Percentiles rank a stretch among this genome's conserved stretches.
phyloP scores from a whole-genome alignment of 2,329 filamentous ascomycete genomes.

The Stenocarpella maydis region DNA sequence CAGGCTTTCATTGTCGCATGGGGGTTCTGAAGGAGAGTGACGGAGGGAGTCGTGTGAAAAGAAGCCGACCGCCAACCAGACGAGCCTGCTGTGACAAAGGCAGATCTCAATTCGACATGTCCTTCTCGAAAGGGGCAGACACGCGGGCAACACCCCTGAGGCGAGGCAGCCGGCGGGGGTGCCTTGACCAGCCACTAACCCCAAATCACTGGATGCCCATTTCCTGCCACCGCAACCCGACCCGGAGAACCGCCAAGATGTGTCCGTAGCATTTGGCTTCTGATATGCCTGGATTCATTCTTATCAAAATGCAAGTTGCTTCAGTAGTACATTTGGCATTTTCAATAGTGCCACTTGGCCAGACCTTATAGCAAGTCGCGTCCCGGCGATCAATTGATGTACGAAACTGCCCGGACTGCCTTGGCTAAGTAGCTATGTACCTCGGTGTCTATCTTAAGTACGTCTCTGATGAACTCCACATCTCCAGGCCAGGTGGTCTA shows the following conservation, averaged over 20 bases:
- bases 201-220: constrained; percentile 19
- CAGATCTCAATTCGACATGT: constrained; percentile 23
- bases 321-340: not conserved
- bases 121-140: constrained; percentile 23
- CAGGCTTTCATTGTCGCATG: constrained; percentile 21
- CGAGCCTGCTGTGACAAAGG: constrained; percentile 14
- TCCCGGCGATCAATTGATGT: too few relatives aligned
- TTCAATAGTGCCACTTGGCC: not conserved
- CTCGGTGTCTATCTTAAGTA: too few relatives aligned
- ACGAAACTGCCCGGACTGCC: not conserved
- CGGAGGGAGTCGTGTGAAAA: not conserved
- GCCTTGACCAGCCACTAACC: constrained; percentile 21
- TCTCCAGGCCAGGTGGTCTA: too few relatives aligned
- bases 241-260: constrained; percentile 2
- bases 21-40: not conserved
- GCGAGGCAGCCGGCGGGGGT: too few relatives aligned
- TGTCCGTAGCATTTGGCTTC: not conserved
- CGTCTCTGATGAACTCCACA: too few relatives aligned
- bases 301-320: not conserved
- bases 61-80: constrained; percentile 8
- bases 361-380: not conserved
- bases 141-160: constrained; percentile 18
- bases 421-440: too few relatives aligned
- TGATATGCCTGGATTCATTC: not conserved
- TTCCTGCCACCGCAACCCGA: not conserved